These are phyloP conservation scores for Cyathus striatus DNA, from an alignment of 768 basidiomycete genomes.

Conservation along the genomic window DNA sequence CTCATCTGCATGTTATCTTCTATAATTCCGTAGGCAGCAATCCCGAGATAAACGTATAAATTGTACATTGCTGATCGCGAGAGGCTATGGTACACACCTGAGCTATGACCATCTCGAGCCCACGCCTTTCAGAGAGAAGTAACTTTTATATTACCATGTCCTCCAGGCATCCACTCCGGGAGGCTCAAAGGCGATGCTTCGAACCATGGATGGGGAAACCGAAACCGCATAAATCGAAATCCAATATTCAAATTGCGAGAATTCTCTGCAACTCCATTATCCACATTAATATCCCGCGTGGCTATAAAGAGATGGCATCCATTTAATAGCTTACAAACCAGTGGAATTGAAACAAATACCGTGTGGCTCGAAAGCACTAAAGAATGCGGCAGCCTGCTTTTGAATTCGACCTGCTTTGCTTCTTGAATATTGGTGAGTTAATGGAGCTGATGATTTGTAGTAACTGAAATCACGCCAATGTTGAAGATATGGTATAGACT, in stretches of 20 bases:
- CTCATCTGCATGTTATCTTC: neutral
- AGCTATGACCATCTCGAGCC: neutral
- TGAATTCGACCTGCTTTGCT: no score
- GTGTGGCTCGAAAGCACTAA: neutral
- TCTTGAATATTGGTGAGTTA: no score
- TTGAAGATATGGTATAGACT: no score
- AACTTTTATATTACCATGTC: neutral
- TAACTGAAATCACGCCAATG: no score
- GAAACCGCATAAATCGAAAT: neutral
- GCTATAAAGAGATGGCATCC: neutral
- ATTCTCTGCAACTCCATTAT: neutral
- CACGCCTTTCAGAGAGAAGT: neutral
- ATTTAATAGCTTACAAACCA: neutral
- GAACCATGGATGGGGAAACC: neutral
- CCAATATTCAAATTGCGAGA: neutral
- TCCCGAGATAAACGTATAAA: neutral
- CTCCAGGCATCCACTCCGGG: neutral
- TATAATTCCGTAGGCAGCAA: neutral
- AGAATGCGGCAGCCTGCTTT: neutral
- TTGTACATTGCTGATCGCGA: neutral
- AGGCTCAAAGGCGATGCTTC: neutral
- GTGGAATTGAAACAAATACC: neutral
- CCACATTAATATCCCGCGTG: neutral
- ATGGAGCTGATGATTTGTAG: no score
- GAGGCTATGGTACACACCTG: neutral